A percentile compares a stretch with the other conserved stretches of the same genome.
Evolutionary conservation across 257 asterid genomes (phyloP).

Genomic region (Solanum tacnaense): DNA sequence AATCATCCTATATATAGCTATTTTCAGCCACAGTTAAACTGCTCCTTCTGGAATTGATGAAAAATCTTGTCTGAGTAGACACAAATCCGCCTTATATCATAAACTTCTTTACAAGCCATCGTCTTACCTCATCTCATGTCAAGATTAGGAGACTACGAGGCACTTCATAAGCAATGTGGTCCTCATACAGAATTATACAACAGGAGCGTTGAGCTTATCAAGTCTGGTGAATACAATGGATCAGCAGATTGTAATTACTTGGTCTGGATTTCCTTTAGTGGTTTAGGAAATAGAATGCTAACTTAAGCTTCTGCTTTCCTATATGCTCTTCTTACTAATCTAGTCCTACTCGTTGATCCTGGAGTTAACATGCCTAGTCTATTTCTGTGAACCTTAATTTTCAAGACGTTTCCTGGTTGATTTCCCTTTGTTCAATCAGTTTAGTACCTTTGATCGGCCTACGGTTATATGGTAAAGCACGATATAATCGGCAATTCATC

Average conservation of each 20-base stretch:
- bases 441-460: conserved; percentile 29
- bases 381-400: conserved; percentile 66
- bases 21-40: conserved; percentile 24
- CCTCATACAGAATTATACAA: conserved; percentile 55
- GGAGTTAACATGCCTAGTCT: conserved; percentile 52
- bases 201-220: conserved; percentile 33
- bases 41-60: conserved; percentile 46
- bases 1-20: too few relatives aligned
- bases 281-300: conserved; percentile 68
- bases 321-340: conserved; percentile 62
- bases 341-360: conserved; percentile 59
- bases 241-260: conserved; percentile 43
- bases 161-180: conserved; percentile 59
- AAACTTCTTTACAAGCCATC: conserved; percentile 31
- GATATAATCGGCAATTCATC: conserved; percentile 9
- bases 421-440: conserved; percentile 39
- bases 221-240: conserved; percentile 15
- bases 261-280: conserved; percentile 62
- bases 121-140: conserved; percentile 39
- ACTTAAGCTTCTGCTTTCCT: conserved; percentile 63
- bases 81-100: conserved; percentile 36
- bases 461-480: conserved; percentile 39
- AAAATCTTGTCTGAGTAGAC: conserved; percentile 59
- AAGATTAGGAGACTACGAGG: conserved; percentile 55
- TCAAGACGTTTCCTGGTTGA: conserved; percentile 63